Evolutionary conservation across 2,329 filamentous ascomycete genomes (phyloP), one percentile per base, ranked within the genome.

Genomic region (Colletotrichum costaricense): DNA sequence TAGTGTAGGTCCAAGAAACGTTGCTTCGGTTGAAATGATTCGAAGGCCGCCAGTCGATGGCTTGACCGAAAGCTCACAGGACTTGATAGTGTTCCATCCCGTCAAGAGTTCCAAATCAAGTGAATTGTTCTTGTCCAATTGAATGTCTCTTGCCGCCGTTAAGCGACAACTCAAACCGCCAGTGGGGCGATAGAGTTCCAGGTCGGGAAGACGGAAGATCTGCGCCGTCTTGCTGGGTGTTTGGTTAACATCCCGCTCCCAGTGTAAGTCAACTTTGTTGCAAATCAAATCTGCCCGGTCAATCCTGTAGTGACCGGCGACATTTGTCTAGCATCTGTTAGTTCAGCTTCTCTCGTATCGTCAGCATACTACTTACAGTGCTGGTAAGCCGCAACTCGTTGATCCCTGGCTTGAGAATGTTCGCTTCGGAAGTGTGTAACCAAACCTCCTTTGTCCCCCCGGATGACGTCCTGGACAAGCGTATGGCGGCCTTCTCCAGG

Each of bases 41-140:
- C 92, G 86, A 59, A 94, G 81, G 0, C 92, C 92, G 14, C 91
- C 92, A 0, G 92, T 93, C 1, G 90, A 90, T 2, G 91, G 88
- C 69, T 89, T 89, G 58, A 93, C 85, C 42, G 89, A 88, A 42
- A 94, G 81, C 65, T 92, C 90, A 65, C 89, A 92, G 24, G 79
- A 87, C 38, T 81, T 84, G 2, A 93, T 85, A 2, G 91, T 82
- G 79, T 98, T 97, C 88, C 93, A 93, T 1, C 95, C 95, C 12
- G 92, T 91, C 12, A 85, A 85, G 14, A 98, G 83, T 63, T 91
- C 87, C 24, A 99, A 85, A 72, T 97, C 94, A 0, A 98, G 86
- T 0, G 90, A 92, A 70, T 94, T 94, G 77, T 92, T 92, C 76
- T 92, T 92, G 79, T 97, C 94, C 5, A 99, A 89, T 74, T 96